Evolutionary conservation across 306 rosid species (phyloP), one percentile per base, ranked within the genome.

Genomic region (Quercus dentata): DNA sequence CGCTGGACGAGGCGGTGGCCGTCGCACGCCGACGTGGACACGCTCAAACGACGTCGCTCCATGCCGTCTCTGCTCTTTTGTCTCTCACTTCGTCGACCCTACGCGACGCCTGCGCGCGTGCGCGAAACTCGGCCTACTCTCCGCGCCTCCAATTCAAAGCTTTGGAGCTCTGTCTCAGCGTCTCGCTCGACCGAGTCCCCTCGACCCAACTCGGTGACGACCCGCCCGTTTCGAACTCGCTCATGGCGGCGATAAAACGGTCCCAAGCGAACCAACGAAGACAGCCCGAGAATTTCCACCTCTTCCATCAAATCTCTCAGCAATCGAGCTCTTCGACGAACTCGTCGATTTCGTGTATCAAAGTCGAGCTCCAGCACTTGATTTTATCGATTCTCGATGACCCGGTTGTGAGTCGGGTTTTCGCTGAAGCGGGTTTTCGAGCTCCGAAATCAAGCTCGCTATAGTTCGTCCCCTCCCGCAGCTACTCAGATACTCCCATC

Each of bases 351-450:
- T 84, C 94, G 0, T 76, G 88, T 14, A 89, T 96, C 10, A 93
- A 93, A 25, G 99, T 93, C 8, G 98, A 93, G 87, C 92, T 96
- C 14, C 99, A 89, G 86, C 97, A 93, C 75, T 87, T 96, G 56
- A 80, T 92, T 15, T 28, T 91, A 2, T 91, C 99, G 11, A 93
- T 96, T 19, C 94, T 96, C 18, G 99, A 96, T 63, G 99, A 96
- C 82, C 99, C 99, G 25, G 97, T 96, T 1, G 98, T 96, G 5
- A 96, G 98, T 63, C 90, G 98, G 82, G 97, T 96, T 5, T 96
- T 96, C 65, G 92, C 88, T 0, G 99, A 96, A 77, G 98, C 98
- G 11, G 99, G 99, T 46, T 96, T 93, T n/a, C 92, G 99, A 96
- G 98, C 94, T 83, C 99, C 67, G 99, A 96, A 55, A 90, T 93